Evolutionary conservation across 78 protist genomes (phyloP).

Genomic region (Planoprotostelium fungivorum): DNA sequence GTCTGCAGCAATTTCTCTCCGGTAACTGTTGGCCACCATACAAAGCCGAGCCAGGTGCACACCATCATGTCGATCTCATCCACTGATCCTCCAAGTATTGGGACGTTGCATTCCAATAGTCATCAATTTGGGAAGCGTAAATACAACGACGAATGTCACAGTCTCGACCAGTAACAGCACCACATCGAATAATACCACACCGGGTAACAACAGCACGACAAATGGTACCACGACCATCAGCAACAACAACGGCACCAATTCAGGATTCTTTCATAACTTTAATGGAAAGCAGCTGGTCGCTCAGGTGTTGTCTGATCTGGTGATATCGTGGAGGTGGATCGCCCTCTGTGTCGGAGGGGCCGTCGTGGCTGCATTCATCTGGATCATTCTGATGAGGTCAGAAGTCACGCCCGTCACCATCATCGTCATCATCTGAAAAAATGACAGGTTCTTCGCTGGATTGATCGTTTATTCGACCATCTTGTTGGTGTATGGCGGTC

Average conservation of each 20-base stretch:
- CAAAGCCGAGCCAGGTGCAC: not conserved
- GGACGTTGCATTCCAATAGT: conserved; percentile 5
- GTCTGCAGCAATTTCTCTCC: not conserved
- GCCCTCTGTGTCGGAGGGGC: conserved; percentile 34
- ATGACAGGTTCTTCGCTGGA: conserved; percentile 64
- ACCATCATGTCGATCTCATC: not conserved
- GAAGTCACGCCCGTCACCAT: not conserved
- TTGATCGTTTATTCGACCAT: conserved; percentile 65
- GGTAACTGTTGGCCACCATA: conserved; percentile 15
- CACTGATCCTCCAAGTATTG: not conserved
- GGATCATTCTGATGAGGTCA: conserved; percentile 41
- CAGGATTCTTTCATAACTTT: too few species aligned
- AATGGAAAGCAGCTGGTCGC: not conserved
- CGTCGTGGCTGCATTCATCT: conserved; percentile 44
- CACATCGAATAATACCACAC: not conserved
- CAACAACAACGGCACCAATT: too few species aligned
- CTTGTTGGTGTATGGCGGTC: not conserved
- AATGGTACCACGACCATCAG: too few species aligned
- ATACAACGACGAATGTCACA: not conserved
- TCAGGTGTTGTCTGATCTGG: conserved; percentile 5
- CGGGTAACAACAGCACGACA: too few species aligned
- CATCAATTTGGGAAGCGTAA: not conserved
- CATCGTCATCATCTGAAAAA: not conserved
- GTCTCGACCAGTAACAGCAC: too few species aligned
- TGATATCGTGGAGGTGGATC: conserved; percentile 36